These are phyloP conservation scores for Mentha longifolia DNA, from an alignment of 257 asterid species.

Conservation along the genomic window DNA sequence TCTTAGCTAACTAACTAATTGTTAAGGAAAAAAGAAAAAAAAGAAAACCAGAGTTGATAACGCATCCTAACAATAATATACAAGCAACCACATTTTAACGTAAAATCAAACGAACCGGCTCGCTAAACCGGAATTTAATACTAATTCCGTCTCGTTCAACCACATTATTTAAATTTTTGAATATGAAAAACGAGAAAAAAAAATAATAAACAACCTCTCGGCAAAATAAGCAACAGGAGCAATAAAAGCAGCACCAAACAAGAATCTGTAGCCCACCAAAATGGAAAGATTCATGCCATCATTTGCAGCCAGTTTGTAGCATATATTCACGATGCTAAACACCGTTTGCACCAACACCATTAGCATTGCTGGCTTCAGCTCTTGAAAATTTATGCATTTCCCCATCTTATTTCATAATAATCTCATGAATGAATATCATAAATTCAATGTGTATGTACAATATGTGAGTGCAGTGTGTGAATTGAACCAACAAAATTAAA, in stretches of 20 bases:
- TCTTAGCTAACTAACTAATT: too few relatives aligned
- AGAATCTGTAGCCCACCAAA: conserved; percentile 22
- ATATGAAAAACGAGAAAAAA: neutral
- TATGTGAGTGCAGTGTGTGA: too few relatives aligned
- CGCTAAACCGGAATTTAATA: too few relatives aligned
- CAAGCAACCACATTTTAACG: too few relatives aligned
- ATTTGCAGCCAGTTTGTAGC: conserved; percentile 25
- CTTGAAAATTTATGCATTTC: too few relatives aligned
- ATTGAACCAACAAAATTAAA: too few relatives aligned
- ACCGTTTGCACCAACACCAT: conserved; percentile 19
- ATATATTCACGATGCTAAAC: conserved; percentile 9
- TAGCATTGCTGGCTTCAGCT: neutral
- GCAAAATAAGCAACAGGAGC: conserved; percentile 2
- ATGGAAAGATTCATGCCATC: conserved; percentile 24
- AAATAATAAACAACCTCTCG: neutral
- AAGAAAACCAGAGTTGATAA: neutral
- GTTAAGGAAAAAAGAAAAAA: too few relatives aligned
- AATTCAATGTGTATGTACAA: neutral
- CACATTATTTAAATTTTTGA: too few relatives aligned
- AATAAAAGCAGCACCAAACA: conserved; percentile 19
- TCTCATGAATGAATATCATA: too few relatives aligned
- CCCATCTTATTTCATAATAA: too few relatives aligned
- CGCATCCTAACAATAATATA: neutral
- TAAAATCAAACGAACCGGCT: too few relatives aligned
- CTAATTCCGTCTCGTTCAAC: too few relatives aligned